Base-by-base conservation (phyloP, 495 filamentous ascomycete species). In the Daldinia concentrica region DNA sequence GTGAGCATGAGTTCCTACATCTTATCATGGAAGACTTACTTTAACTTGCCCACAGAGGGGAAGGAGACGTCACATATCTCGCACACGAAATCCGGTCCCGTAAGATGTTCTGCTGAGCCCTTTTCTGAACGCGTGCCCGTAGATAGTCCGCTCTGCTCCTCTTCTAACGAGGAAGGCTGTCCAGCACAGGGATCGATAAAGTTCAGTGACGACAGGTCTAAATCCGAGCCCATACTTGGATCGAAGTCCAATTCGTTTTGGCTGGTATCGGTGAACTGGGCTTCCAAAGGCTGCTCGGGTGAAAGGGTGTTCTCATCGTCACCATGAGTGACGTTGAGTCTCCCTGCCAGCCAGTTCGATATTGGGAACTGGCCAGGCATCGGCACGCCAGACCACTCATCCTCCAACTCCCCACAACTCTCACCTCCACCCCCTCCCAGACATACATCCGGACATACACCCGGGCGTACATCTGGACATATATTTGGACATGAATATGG, bases 301-400 rank as follows among this genome's bases (percentile, higher is more conserved):
- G 36, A 8, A 32, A 30, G 41, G 37, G 15, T 22, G 32, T 32
- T 15, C 58, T 56, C 58, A 1, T 4, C 19, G 19, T 22, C 30
- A 41, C 8, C 32, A 32, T 15, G 29, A 19, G 45, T 11, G 9
- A 15, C 32, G n/a, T 29, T 50, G 61, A 64, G 45, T 11, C 51
- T 60, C 37, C 60, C 55, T 22, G 32, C 8, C 60, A 64, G 29
- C 45, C 43, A 70, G 60, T 64, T 64, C 4, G 61, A 59, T 6
- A 64, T 17, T 12, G 66, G 58, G 43, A 63, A 63, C 22, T 58
- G 59, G 30, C 51, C 39, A 50, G 32, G 51, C 51, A 69, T 34
- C 12, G 66, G 58, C 14, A 59, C 36, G 9, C 54, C 59, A 24
- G 52, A 5, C 61, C 45, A 65, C 14, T 32, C 61, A 19, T 11